phyloP scores from a whole-genome alignment of 805 yeast species.

The Candida verbasci region DNA sequence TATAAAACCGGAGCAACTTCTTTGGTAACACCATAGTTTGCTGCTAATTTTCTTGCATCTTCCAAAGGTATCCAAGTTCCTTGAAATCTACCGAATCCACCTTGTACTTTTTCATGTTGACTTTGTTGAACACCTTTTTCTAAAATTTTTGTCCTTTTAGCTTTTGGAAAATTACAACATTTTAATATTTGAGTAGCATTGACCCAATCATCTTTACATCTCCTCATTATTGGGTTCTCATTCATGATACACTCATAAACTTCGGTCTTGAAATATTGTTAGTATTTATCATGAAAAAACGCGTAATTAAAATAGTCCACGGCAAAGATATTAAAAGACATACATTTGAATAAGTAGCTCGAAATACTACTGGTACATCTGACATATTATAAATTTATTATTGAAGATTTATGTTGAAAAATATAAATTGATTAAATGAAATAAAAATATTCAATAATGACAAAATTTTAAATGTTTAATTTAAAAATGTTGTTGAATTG shows the following conservation, averaged over 20 bases:
- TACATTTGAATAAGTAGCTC: constrained; percentile 44
- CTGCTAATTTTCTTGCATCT: constrained; percentile 52
- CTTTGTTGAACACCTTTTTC: constrained; percentile 93
- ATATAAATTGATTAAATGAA: not conserved
- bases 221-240: constrained; percentile 80
- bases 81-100: constrained; percentile 95
- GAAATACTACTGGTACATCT: constrained; percentile 32
- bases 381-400: constrained; percentile 2
- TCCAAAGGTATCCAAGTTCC: constrained; percentile 94
- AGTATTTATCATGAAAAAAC: constrained; percentile 1
- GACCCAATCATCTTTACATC: constrained; percentile 91
- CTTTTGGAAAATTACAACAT: constrained; percentile 91
- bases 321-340: no score
- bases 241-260: constrained; percentile 72
- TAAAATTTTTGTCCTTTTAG: constrained; percentile 84
- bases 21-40: constrained; percentile 34
- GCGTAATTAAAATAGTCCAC: no score
- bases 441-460: not conserved
- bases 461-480: no score
- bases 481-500: no score
- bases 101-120: constrained; percentile 88
- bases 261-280: constrained; percentile 29
- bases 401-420: no score
- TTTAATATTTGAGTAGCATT: constrained; percentile 94
- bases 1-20: constrained; percentile 40